phyloP scores from a whole-genome alignment of 2,329 filamentous ascomycete genomes.

The Pestalotiopsis sp. region DNA sequence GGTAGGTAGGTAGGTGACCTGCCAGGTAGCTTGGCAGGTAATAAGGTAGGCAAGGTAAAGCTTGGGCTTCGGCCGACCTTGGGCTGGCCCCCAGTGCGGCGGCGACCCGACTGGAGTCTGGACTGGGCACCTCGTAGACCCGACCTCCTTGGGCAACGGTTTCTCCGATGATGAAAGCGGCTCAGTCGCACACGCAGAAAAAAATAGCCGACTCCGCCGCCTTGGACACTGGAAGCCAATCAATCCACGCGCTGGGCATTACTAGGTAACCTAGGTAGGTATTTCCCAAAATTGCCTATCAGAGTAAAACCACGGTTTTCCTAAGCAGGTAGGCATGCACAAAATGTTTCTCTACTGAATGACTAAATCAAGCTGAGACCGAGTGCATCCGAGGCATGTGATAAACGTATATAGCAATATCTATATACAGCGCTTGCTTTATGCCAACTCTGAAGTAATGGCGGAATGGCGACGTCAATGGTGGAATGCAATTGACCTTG shows the following conservation, averaged over 20 bases:
- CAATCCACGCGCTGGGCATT: too few species aligned
- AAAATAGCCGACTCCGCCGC: constrained; percentile 9
- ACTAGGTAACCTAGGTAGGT: too few species aligned
- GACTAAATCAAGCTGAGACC: too few species aligned
- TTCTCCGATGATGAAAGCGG: constrained; percentile 30
- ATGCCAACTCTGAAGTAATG: too few species aligned
- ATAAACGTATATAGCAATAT: too few species aligned
- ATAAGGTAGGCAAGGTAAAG: not conserved
- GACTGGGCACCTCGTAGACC: not conserved
- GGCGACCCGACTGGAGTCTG: not conserved
- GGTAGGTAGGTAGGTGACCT: not conserved
- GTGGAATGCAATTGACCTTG: too few species aligned
- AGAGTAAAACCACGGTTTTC: not conserved
- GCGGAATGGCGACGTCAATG: too few species aligned
- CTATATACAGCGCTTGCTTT: too few species aligned
- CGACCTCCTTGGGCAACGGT: constrained; percentile 15
- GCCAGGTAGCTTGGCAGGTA: not conserved
- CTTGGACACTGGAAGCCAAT: not conserved
- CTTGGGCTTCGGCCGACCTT: not conserved
- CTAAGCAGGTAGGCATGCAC: too few species aligned
- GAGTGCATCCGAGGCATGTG: too few species aligned
- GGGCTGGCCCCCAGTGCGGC: not conserved
- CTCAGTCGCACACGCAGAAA: constrained; percentile 17
- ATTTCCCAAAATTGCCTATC: not conserved
- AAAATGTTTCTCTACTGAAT: too few species aligned